A percentile compares a stretch with the other conserved stretches of the same genome.
phyloP scores from a whole-genome alignment of 2,329 filamentous ascomycete species.

The Aspergillus novoparasiticus region DNA sequence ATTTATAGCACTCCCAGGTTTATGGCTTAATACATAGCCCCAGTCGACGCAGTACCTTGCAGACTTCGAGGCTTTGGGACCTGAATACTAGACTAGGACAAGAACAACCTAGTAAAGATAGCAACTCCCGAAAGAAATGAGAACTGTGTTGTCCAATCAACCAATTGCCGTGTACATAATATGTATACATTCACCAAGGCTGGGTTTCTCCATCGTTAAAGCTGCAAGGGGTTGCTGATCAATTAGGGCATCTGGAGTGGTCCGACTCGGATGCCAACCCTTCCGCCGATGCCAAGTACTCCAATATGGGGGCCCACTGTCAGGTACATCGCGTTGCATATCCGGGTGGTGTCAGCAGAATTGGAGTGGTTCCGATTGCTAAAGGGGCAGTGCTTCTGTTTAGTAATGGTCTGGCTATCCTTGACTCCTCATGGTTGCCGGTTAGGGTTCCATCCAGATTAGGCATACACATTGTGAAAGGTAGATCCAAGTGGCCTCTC shows the following conservation, averaged over 20 bases:
- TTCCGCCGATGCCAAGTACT: constrained; percentile 3
- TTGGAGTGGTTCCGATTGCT: constrained; percentile 12
- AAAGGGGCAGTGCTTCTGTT: constrained; percentile 4
- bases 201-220: neutral
- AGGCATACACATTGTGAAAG: neutral
- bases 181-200: neutral
- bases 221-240: neutral
- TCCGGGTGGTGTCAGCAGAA: constrained; percentile 15
- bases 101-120: neutral
- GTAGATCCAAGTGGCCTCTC: neutral
- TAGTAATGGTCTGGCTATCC: constrained; percentile 1
- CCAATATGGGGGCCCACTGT: neutral
- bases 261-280: constrained; percentile 10
- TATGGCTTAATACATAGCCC: neutral
- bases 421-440: neutral
- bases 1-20: neutral
- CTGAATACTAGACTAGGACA: neutral
- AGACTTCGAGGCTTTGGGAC: neutral
- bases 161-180: neutral
- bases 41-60: neutral
- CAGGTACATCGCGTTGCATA: neutral
- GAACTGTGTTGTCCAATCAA: neutral
- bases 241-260: constrained; percentile 4
- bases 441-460: neutral
- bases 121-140: neutral